Percentiles rank a stretch among this genome's conserved stretches.
Conservation (phyloP, 2,329 filamentous ascomycete genomes). For the Colletotrichum tamarilloi region DNA sequence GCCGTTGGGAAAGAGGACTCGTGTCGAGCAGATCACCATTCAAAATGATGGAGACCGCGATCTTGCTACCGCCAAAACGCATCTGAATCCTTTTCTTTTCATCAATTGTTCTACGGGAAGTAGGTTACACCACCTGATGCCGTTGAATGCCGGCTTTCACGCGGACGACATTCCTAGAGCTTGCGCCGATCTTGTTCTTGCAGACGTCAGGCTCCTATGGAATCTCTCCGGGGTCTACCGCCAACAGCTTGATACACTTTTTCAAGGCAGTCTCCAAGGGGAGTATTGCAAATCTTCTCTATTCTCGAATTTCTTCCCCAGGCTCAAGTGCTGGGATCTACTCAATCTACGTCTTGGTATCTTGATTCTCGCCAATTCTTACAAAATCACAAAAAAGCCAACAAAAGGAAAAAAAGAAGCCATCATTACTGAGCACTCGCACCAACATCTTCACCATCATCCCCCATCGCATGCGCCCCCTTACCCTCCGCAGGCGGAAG, state of each 20-base stretch:
- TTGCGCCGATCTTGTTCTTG: background rate
- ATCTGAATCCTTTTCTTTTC: background rate
- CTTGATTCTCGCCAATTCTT: background rate
- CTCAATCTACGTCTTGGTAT: background rate
- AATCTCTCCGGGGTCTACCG: no score
- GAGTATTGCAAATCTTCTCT: background rate
- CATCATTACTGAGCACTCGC: background rate
- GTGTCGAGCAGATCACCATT: background rate
- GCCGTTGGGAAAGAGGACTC: background rate
- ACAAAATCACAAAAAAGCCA: background rate
- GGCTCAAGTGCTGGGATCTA: background rate
- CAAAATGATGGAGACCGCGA: background rate
- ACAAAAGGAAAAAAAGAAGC: background rate
- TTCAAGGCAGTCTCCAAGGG: background rate
- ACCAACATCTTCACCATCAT: background rate
- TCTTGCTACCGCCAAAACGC: background rate
- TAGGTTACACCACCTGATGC: background rate
- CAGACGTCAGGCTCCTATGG: no score
- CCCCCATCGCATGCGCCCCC: background rate
- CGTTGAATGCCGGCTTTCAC: background rate
- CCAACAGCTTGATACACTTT: background rate
- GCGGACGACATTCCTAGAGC: background rate
- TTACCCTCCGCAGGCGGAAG: constrained; percentile 14
- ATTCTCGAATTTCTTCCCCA: background rate
- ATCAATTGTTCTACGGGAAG: no score